Conservation (phyloP, 805 yeast genomes). For the Lipomyces spencermartinsiae region DNA sequence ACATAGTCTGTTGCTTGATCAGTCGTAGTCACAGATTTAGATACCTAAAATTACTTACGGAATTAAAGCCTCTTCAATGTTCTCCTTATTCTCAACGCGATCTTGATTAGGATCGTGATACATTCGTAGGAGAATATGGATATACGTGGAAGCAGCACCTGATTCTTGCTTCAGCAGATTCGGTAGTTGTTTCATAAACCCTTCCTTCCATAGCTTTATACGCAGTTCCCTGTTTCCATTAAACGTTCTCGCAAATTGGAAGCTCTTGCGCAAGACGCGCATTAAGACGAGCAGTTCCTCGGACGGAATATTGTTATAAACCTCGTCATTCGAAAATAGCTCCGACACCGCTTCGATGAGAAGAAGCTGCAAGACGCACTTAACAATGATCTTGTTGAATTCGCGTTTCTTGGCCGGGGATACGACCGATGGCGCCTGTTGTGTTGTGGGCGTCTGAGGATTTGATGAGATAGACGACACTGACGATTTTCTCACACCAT, state of each 20-base stretch:
- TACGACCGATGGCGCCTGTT: conserved; percentile 18
- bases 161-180: conserved; percentile 91
- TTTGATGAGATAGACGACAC: neutral
- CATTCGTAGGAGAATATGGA: conserved; percentile 78
- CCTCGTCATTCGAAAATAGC: conserved; percentile 65
- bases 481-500: neutral
- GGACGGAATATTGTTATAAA: conserved; percentile 74
- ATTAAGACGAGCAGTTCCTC: conserved; percentile 66
- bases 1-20: conserved; percentile 53
- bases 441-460: conserved; percentile 3
- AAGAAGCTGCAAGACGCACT: conserved; percentile 87
- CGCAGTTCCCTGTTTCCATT: conserved; percentile 88
- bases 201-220: conserved; percentile 87
- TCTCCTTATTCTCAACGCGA: conserved; percentile 54
- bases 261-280: conserved; percentile 67
- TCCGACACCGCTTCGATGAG: conserved; percentile 88
- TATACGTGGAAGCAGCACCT: conserved; percentile 83
- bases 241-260: conserved; percentile 82
- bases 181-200: conserved; percentile 90
- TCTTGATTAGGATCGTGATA: conserved; percentile 70
- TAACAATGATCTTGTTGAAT: conserved; percentile 78
- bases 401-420: conserved; percentile 55
- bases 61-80: conserved; percentile 58
- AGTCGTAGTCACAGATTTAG: conserved; percentile 6
- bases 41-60: conserved; percentile 21